Percentiles rank a stretch among this genome's conserved stretches.
Conservation (phyloP, 768 basidiomycete genomes). For the Tricholoma flavovirens region DNA sequence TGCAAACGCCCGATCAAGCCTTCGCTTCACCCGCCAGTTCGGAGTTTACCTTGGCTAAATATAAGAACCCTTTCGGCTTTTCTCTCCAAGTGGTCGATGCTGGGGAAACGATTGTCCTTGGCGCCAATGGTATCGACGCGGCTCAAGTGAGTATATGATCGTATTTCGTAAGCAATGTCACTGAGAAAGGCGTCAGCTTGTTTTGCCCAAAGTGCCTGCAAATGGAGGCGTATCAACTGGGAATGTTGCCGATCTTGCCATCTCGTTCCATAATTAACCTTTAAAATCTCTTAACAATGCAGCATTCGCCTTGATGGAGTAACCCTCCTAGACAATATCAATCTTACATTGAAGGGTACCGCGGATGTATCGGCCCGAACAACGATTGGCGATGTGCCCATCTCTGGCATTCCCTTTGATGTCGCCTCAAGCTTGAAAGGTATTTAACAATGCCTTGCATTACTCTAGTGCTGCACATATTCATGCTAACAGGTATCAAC, state of each 20-base stretch:
- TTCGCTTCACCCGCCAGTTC: constrained; percentile 60
- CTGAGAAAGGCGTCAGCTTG: constrained; percentile 31
- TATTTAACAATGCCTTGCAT: constrained; percentile 13
- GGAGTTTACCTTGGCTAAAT: constrained; percentile 46
- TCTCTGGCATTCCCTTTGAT: constrained; percentile 57
- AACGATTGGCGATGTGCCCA: constrained; percentile 59
- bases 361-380: constrained; percentile 58
- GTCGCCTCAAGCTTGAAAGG: constrained; percentile 54
- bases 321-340: constrained; percentile 40
- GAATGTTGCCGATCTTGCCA: constrained; percentile 52
- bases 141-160: constrained; percentile 39
- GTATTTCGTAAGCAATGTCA: neutral
- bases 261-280: constrained; percentile 53
- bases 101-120: constrained; percentile 49
- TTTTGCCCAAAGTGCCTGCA: constrained; percentile 41
- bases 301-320: constrained; percentile 54
- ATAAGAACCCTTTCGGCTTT: constrained; percentile 76
- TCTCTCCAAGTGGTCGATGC: constrained; percentile 46
- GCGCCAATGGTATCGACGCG: constrained; percentile 39
- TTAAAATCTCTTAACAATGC: constrained; percentile 48
- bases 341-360: constrained; percentile 48
- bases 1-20: constrained; percentile 46
- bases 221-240: constrained; percentile 66
- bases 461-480: neutral
- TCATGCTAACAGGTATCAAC: constrained; percentile 41